phyloP scores from a whole-genome alignment of 2,329 filamentous ascomycete genomes.

The Colletotrichum kahawae region DNA sequence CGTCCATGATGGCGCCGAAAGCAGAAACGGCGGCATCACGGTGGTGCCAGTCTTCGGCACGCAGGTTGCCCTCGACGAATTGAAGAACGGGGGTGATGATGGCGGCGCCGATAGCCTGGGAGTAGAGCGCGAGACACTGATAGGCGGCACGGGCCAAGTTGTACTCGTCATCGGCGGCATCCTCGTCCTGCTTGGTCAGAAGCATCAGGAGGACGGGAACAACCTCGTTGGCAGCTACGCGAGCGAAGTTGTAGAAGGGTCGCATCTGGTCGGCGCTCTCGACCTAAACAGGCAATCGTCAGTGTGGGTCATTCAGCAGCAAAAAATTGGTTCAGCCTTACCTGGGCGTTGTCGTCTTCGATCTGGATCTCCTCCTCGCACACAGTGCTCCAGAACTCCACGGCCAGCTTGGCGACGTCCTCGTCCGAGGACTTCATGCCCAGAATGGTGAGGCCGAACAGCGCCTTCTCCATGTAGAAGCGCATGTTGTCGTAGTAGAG shows the following conservation, averaged over 20 bases:
- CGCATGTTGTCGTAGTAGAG: conserved; percentile 99
- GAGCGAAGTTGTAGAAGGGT: conserved; percentile 94
- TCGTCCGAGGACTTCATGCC: conserved; percentile 99
- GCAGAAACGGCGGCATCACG: conserved; percentile 96
- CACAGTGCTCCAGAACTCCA: conserved; percentile 99
- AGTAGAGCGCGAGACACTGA: conserved; percentile 94
- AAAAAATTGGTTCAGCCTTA: conserved; percentile 38
- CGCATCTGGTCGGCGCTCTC: conserved; percentile 85
- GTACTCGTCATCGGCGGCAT: conserved; percentile 96
- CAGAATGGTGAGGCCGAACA: conserved; percentile 95
- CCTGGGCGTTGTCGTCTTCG: conserved; percentile 92
- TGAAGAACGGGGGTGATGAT: conserved; percentile 86
- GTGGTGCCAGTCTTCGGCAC: conserved; percentile 91
- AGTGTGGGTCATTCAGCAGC: conserved; percentile 3
- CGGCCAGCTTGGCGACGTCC: conserved; percentile 95
- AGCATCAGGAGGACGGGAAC: conserved; percentile 88
- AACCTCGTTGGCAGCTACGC: conserved; percentile 91
- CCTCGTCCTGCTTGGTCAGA: conserved; percentile 96
- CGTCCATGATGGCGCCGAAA: conserved; percentile 98
- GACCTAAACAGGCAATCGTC: conserved; percentile 39
- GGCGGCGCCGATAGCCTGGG: conserved; percentile 84
- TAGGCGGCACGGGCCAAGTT: conserved; percentile 95
- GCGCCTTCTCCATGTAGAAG: conserved; percentile 99
- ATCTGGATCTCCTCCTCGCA: conserved; percentile 98
- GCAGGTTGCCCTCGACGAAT: conserved; percentile 92